phyloP scores from a whole-genome alignment of 2,329 filamentous ascomycete species.

The Botrytis hyacinthi region DNA sequence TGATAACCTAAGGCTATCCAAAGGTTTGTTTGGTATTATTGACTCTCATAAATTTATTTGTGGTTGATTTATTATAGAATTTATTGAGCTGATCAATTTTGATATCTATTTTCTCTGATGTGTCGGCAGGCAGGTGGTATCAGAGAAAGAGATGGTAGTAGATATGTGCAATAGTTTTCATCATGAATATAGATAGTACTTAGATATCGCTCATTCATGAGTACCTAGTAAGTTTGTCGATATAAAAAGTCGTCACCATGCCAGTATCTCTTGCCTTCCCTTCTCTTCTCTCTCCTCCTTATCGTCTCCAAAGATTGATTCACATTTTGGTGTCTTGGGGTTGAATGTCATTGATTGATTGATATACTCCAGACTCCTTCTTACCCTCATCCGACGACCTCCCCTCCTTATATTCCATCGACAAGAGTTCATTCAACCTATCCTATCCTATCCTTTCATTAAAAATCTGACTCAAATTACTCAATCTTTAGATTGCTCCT shows the following conservation, averaged over 20 bases:
- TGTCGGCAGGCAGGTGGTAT: background rate
- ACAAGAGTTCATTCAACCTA: background rate
- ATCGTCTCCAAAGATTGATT: background rate
- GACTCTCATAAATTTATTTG: background rate
- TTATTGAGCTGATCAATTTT: background rate
- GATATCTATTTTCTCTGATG: background rate
- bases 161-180: background rate
- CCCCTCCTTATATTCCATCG: background rate
- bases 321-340: background rate
- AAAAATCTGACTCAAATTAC: background rate
- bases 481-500: background rate
- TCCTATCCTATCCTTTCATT: background rate
- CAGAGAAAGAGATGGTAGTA: background rate
- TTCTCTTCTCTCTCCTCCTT: background rate
- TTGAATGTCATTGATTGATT: conserved; percentile 2
- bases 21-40: background rate
- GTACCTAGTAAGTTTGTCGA: background rate
- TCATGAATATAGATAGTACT: background rate
- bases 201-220: background rate
- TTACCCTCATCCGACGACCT: background rate
- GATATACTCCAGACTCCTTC: background rate
- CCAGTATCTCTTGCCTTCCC: background rate
- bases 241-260: background rate
- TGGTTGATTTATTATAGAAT: background rate
- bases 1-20: background rate